Base-by-base conservation (phyloP, 805 yeast genomes). In the Wickerhamiella bombiphila region DNA sequence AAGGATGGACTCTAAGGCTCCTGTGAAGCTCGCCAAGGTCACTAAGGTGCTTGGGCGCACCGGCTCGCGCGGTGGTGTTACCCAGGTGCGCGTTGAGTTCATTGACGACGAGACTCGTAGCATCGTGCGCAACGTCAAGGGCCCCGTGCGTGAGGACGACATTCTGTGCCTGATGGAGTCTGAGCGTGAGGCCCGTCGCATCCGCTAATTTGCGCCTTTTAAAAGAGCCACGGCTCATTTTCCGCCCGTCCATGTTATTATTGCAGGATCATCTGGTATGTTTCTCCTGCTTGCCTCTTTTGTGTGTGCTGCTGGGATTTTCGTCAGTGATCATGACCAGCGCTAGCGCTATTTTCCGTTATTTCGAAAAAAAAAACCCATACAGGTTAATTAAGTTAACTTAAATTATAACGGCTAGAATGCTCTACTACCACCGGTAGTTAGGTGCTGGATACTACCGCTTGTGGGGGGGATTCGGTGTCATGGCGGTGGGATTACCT, bases 51-150 rank as follows among this genome's bases (percentile, higher is more conserved):
- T 88, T 70, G 97, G 97, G 69, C 88, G 98, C 74, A 88, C 98
- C 79, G 98, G 98, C 68, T 88, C 98, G 68, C 88, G 97, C 74
- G 97, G 97, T 80, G 95, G 95, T 76, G 94, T 82, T 69, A 82
- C 94, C 71, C 94, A 82, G 71, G 94, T 83, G 70, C 82, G 94
- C 70, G 94, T 82, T 63, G 94, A 82, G 70, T 83, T 82, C 78
- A 72, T 82, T 65, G 94, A 83, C 63, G 94, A 83, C 67, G 72
- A 86, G 62, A 72, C 91, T 69, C 80, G 94, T 76, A 79, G 91
- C 63, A 82, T 82, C 60, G 93, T 82, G 74, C 81, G 94, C 77
- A 82, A 82, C 78, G 94, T 82, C 68, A 82, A 82, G 70, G 94
- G 94, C 63, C 93, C 94, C 66, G 94, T 82, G 67, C 80, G 94